Base-by-base conservation (phyloP, 2,329 filamentous ascomycete species). In the Paraconiothyrium sp. region DNA sequence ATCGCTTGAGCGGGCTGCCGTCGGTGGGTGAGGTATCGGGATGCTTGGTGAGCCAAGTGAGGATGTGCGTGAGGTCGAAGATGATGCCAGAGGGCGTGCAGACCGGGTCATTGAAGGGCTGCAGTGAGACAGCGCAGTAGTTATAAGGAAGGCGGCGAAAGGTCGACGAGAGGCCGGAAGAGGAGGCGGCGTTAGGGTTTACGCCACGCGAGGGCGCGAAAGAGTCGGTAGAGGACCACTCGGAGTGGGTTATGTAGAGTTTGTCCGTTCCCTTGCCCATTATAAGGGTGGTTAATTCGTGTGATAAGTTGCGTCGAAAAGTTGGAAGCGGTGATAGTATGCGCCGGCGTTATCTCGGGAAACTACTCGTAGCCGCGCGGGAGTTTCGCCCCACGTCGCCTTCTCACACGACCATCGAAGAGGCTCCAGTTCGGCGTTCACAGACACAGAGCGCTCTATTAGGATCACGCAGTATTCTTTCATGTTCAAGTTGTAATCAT, bases 141-240 rank as follows among this genome's bases (percentile, higher is more conserved):
- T 97, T 98, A 87, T 96, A 99, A 34, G 96, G 95, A 1, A 99
- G 87, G 49, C 93, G 91, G 74, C 91, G 92, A 83, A 98, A 98
- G 41, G 87, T 86, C 52, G 88, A 85, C 20, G 72, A 63, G 16
- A 75, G 66, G 66, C 88, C 86, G 2, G 82, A 80, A 51, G 79
- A 79, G 24, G 78, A 85, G 78, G 78, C 82, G 67, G 72, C 85
- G 79, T 81, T 89, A 77, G 76, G 86, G 54, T 89, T 89, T 59
- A 90, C 87, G 70, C 88, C 89, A 59, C 90, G 90, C 76, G 89
- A 94, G 68, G 93, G 93, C 35, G 92, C 91, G 80, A 92, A 97
- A 61, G 92, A 89, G 79, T 97, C 94, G 51, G 90, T 89, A 6
- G 93, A 97, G 8, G 93, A 90, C 95, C 95, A 99, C 84, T 99